Percentiles rank a stretch among this genome's conserved stretches.
Conservation (phyloP, 371 early-diverging fungal genomes). For the Aphelidium insulamus region DNA sequence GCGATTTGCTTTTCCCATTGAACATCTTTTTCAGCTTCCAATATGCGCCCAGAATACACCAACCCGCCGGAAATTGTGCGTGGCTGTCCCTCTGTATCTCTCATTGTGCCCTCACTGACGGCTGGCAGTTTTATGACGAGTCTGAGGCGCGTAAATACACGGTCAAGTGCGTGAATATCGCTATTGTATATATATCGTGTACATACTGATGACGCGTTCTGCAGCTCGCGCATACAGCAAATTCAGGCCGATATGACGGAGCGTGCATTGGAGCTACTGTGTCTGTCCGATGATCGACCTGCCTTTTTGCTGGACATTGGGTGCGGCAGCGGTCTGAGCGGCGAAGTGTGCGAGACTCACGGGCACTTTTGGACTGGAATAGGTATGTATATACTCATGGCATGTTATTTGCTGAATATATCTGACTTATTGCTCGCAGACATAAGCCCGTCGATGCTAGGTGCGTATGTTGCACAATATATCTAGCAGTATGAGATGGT, state of each 20-base stretch:
- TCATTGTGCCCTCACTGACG: not conserved
- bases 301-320: constrained; percentile 83
- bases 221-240: constrained; percentile 63
- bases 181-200: not conserved
- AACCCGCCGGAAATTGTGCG: too few species aligned
- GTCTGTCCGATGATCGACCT: constrained; percentile 45
- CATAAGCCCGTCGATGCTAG: constrained; percentile 82
- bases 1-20: not conserved
- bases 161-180: constrained; percentile 35
- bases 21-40: not conserved
- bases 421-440: too few species aligned
- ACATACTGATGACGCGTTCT: not conserved
- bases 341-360: constrained; percentile 80
- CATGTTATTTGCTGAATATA: too few species aligned
- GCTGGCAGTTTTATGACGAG: constrained; percentile 55
- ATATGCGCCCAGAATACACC: too few species aligned
- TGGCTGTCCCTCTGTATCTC: too few species aligned
- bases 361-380: constrained; percentile 91
- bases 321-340: constrained; percentile 91
- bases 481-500: not conserved
- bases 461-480: constrained; percentile 9
- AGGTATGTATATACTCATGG: too few species aligned
- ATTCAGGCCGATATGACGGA: constrained; percentile 87
- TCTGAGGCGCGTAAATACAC: constrained; percentile 86
- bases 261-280: constrained; percentile 74